Evolutionary conservation across 306 rosid genomes (phyloP), one percentile per base, ranked within the genome.

Genomic region (Cucumis melo): DNA sequence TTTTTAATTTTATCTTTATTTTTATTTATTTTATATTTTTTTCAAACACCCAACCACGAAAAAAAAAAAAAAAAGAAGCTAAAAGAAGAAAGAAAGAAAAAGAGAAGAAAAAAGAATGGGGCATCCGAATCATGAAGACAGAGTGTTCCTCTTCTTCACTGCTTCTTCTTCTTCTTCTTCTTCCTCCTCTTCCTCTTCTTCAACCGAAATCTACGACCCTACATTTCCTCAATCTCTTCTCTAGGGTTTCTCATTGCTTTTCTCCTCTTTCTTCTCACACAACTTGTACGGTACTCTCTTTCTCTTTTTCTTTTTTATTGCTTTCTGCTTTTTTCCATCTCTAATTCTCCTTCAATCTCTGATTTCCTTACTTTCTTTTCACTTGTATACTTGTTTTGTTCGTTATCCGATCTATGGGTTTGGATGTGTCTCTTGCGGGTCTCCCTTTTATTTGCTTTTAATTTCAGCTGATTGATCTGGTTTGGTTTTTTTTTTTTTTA

Each of bases 121-220:
- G 86, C 82, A 81, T 85, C 82, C 67, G 86, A 67, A 80, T 82
- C 86, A 80, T 85, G 79, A 76, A 51, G 64, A 29, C 85, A 75
- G 76, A 83, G 84, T 88, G 89, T 84, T 87, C 78, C 81, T 84
- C 82, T 80, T 78, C 84, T 86, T 39, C 85, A 39, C 72, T 27
- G 50, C 76, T 72, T 10, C 80, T 79, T 82, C 87, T 81, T 81
- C 82, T 72, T 57, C 87, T 81, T 81, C 82, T 72, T 57, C 80
- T 27, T 27, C 29, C 29, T 27, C 29, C 29, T 27, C 29, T 32
- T 10, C 80, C 78, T 82, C 87, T 81, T 81, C 82, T 72, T 57
- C 80, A 78, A 81, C 89, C 82, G 55, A 80, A 85, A 83, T 87
- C 88, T 58, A 87, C 83, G 80, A 1, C 56, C 48, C 14, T 56